Conservation (phyloP, 2,329 filamentous ascomycete genomes). For the Diaporthe sp. region DNA sequence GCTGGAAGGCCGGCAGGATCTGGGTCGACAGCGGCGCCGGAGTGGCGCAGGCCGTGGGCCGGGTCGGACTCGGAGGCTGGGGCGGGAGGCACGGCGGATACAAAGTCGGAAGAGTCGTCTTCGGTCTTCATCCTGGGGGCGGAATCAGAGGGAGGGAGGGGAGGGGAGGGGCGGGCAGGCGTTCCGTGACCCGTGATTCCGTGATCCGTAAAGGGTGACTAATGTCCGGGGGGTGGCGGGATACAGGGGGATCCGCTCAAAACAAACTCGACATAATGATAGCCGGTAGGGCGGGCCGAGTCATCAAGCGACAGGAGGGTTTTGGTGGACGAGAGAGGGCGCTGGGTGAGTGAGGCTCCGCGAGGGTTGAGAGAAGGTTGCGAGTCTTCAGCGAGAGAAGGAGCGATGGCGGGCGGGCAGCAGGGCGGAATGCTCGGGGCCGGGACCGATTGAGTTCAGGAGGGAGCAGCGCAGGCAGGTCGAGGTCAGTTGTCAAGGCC, state of each 20-base stretch:
- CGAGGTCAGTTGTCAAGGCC: constrained; percentile 14
- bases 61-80: constrained; percentile 26
- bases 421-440: constrained; percentile 15
- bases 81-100: constrained; percentile 37
- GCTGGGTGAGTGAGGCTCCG: constrained; percentile 26
- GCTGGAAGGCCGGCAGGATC: neutral
- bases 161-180: constrained; percentile 14
- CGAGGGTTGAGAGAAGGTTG: constrained; percentile 8
- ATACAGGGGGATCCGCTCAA: constrained; percentile 36
- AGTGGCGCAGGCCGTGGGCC: constrained; percentile 12
- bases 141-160: constrained; percentile 14
- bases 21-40: constrained; percentile 21
- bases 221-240: constrained; percentile 34
- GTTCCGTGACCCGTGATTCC: constrained; percentile 36
- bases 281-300: constrained; percentile 38
- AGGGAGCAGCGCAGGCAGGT: constrained; percentile 18
- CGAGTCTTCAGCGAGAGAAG: constrained; percentile 38
- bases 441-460: constrained; percentile 17
- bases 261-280: constrained; percentile 39
- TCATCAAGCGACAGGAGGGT: constrained; percentile 30
- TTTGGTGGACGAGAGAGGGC: constrained; percentile 1
- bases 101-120: constrained; percentile 40
- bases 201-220: constrained; percentile 33
- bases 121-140: constrained; percentile 42
- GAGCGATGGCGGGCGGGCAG: constrained; percentile 34